Evolutionary conservation across 2,329 filamentous ascomycete species (phyloP), one percentile per base, ranked within the genome.

Genomic region (Penicillium olsonii): DNA sequence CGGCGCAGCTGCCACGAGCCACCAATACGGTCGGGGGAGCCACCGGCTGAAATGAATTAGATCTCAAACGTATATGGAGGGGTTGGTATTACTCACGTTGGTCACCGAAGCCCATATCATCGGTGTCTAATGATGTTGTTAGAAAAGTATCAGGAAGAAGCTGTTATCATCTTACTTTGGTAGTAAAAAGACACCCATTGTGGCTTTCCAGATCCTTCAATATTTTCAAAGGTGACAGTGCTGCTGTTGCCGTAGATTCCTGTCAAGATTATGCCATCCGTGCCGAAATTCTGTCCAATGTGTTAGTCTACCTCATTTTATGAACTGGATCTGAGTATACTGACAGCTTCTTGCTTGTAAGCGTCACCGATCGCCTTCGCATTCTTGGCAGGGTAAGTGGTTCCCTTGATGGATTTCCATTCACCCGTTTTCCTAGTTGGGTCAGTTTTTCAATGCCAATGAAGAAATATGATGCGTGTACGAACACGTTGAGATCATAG

Each of bases 111-210:
- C 59, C 59, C 57, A 62, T 54, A 27, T 62, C 59, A 19, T 62
- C 59, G 4, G 18, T 62, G 15, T 62, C 59, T 61, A 17, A 15
- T 27, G 2, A n/a, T n/a, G 1, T 2, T 7, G 19, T 57, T 15
- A 55, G 49, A 15, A 14, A 19, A 11, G 2, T 9, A 2, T 2
- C 6, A 40, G 1, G 15, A 2, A 10, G 4, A 10, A 38, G 11
- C 3, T 4, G 14, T 0, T 8, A 41, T 8, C 5, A 8, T 24
- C 54, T 5, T 42, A 64, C 62, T 82, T 52, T 83, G 78, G 55
- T 82, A 81, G 62, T 82, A 78, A 62, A 83, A 82, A 0, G 78
- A 80, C 1, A 83, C 74, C 79, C 79, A 83, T 60, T 82, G 80
- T 1, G 76, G 74, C 48, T 76, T 74, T 2, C 78, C 79, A 0